Evolutionary conservation across 768 basidiomycete species (phyloP), one percentile per base, ranked within the genome.

Genomic region (button mushroom (Agaricus bisporus)): DNA sequence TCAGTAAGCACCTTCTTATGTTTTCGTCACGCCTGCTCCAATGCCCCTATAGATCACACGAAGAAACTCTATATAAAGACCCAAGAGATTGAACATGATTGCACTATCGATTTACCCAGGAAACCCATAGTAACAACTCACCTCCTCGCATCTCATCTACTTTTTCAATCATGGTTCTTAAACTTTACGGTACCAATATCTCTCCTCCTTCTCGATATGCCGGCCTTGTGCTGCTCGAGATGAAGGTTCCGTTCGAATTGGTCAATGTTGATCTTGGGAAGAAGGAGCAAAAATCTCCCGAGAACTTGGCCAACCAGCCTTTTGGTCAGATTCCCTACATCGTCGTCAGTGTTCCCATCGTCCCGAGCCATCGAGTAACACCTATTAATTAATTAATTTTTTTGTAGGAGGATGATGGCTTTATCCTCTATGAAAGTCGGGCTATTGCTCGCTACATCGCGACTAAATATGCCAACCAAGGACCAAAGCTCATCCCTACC

Each of bases 311-410:
- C 29, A 66, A 72, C 47, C 84, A 90, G 59, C 87, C 88, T 0
- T 86, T 85, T 59, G 81, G 82, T 17, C 78, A 81, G 59, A 70
- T 84, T 25, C 83, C 84, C 2, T 79, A 75, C 62, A 72, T 85
- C 51, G 78, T 76, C 53, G 35, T 69, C 63, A 12, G 43, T 80
- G 56, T 60, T 76, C 58, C 2, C 10, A 45, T 15, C 10, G 25
- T n/a, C 1, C 38, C 25, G 4, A 18, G 1, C 25, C 7, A 39
- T 6, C 6, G 11, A 32, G 22, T 22, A 32, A 32, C 22, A 22
- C 3, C 20, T 4, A 39, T 6, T 14, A 6, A 32, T n/a, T n/a
- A 29, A 29, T 5, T 10, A 43, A n/a, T 22, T 26, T 17, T 14
- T 45, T 29, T 26, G 28, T 29, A 79, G 77, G 69, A 79, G 48